Base-by-base conservation (phyloP, 768 basidiomycete genomes). In the Russula dissimulans region DNA sequence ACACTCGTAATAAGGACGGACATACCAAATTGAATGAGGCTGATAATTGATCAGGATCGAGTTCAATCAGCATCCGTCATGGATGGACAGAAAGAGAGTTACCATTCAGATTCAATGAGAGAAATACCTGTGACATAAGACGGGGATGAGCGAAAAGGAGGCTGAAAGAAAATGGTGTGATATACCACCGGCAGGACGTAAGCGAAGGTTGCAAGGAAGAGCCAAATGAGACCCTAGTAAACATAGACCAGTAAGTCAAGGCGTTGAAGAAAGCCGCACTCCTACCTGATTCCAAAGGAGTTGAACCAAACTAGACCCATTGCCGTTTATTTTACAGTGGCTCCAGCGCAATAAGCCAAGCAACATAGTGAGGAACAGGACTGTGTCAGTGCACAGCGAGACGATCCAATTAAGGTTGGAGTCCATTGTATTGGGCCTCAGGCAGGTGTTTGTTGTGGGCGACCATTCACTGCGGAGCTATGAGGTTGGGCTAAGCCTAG, bases 201-300 rank as follows among this genome's bases (percentile, higher is more conserved):
- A 32, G 31, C 14, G 4, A 32, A 3, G 29, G 17, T 32, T 12
- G 29, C 31, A 48, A 32, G 5, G 3, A 32, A 3, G 31, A 48
- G 47, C 47, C 47, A 48, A 48, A 48, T 29, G 6, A 48, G 14
- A 15, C 47, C 47, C 47, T 48, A 11, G n/a, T 10, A 31, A 6
- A 9, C n/a, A 17, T 22, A 34, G 5, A 42, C 43, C 26, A 26
- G 22, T 26, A 26, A 26, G 22, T 26, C 22, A 26, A 26, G 22
- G 22, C 22, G 22, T 36, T 7, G 14, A 41, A 41, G 9, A 15
- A 11, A 11, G 39, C 4, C 15, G 10, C 39, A 41, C 18, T n/a
- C 29, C 11, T 14, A 57, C 60, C 60, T 57, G 60, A 11, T 36
- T 53, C 48, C 49, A 57, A 5, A 62, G 41, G n/a, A 48, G 17